phyloP scores from a whole-genome alignment of 2,329 filamentous ascomycete species.

The Microcyclospora tardicrescens region DNA sequence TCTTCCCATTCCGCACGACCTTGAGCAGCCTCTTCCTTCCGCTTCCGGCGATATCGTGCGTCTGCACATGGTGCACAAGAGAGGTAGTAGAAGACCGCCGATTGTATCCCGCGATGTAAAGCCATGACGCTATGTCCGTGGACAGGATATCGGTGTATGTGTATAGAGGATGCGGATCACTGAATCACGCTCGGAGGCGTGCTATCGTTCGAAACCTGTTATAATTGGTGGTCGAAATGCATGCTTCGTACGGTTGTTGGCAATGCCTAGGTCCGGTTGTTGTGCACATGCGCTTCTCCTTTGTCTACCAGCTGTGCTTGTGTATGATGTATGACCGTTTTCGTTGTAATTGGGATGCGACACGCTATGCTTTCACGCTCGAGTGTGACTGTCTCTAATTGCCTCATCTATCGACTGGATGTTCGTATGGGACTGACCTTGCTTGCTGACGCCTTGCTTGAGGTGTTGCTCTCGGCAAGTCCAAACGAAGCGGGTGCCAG shows the following conservation, averaged over 20 bases:
- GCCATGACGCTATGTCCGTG: slow-evolving; percentile 14
- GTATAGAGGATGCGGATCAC: background rate
- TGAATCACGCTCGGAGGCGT: background rate
- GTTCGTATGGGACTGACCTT: too few relatives aligned
- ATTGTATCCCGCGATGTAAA: slow-evolving; percentile 46
- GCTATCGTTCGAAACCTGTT: background rate
- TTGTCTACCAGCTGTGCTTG: too few relatives aligned
- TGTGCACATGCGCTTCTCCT: too few relatives aligned
- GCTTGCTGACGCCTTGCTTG: too few relatives aligned
- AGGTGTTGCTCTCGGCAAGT: too few relatives aligned
- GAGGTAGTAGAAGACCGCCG: slow-evolving; percentile 63
- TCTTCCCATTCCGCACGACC: slow-evolving; percentile 53
- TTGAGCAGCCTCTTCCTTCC: slow-evolving; percentile 55
- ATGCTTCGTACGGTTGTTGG: slow-evolving; percentile 3
- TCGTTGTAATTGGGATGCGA: too few relatives aligned
- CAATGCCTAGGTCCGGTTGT: too few relatives aligned
- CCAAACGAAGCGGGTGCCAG: too few relatives aligned
- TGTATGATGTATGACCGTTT: too few relatives aligned
- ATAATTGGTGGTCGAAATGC: slow-evolving; percentile 11
- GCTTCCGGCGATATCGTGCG: slow-evolving; percentile 54
- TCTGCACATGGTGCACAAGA: slow-evolving; percentile 69
- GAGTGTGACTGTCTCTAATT: too few relatives aligned
- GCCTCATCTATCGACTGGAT: too few relatives aligned
- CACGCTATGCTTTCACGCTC: too few relatives aligned
- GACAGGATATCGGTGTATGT: background rate